Base-by-base conservation (phyloP, 2,329 filamentous ascomycete species). In the Epichloe sylvatica region DNA sequence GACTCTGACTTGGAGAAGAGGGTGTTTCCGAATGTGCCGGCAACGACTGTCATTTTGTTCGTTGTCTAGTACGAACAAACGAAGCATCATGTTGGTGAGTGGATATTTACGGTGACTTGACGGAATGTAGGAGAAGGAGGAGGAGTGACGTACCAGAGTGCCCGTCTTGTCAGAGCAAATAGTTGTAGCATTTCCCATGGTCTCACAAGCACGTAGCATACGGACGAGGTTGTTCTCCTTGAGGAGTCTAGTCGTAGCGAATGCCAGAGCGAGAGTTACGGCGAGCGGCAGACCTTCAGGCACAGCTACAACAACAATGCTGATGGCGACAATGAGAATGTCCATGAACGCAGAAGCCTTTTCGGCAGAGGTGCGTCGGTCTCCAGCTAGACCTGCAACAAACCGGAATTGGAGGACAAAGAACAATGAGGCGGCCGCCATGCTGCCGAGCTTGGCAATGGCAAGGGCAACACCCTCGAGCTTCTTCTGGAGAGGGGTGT, bases 261-360 rank as follows among this genome's bases (percentile, higher is more conserved):
- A 88, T 9, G 84, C 84, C 42, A 89, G 69, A 15, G 84, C 84
- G 25, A 89, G 70, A 0, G 84, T 89, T 15, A 88, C 84, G 19
- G 84, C 84, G 43, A 89, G 72, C 4, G 84, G 84, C 34, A 89
- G 72, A 45, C 84, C 84, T 70, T 89, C 84, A 4, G 84, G 84
- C 43, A 89, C 84, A 35, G 84, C 84, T 47, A 89, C 84, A 39
- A 89, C 84, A 54, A 89, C 84, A 53, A 89, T 85, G 2, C 84
- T 88, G 37, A 88, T 81, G 21, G 86, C 83, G 43, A 86, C 80
- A 54, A 89, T 88, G 57, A 89, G 79, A 52, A 88, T 86, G 52
- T 83, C 76, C 56, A 88, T 72, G 58, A 88, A 88, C 47, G 78
- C 73, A 59, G 91, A 85, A 8, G 85, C 89, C 68, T 94, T 95